Evolutionary conservation across 2,329 filamentous ascomycete species (phyloP), one percentile per base, ranked within the genome.

Genomic region (Phoma sp.): DNA sequence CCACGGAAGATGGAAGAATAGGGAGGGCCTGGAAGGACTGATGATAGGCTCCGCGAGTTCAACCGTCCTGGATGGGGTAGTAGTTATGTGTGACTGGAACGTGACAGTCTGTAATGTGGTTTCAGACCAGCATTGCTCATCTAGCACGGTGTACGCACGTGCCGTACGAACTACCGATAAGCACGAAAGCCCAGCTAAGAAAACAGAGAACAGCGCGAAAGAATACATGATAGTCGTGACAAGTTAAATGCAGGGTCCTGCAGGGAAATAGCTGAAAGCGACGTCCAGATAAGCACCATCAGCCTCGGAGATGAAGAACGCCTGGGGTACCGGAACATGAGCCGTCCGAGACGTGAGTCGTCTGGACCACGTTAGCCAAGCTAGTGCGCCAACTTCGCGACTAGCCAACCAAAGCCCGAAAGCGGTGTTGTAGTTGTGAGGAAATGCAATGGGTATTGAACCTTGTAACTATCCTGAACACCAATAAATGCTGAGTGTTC

Each of bases 91-190:
- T 33, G 51, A 44, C 24, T 49, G 51, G 41, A 55, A 6, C 3
- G 39, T 36, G 24, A 27, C 29, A 19, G 51, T 40, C 32, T 36
- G 51, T 17, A 55, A 19, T 35, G 15, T 19, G 17, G 35, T 36
- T 22, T 71, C 63, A 36, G 62, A 55, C 69, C 69, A 69, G 37
- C 69, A 72, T 58, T 73, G 70, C 29, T 51, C 54, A 31, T 48
- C 45, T 33, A 68, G 37, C 8, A 52, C 35, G 19, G 33, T 22
- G 9, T 49, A 19, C n/a, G 55, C 24, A 32, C 19, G 31, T 22
- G 21, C 25, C 13, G 27, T 19, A 12, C 15, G 22, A 8, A 38
- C 8, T 6, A n/a, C n/a, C n/a, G n/a, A n/a, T n/a, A 22, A 38
- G 13, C 12, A 19, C 4, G 19, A 22, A 17, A 52, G n/a, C 3